Evolutionary conservation across 257 asterid species (phyloP).

Genomic region (Orobanche coerulescens): DNA sequence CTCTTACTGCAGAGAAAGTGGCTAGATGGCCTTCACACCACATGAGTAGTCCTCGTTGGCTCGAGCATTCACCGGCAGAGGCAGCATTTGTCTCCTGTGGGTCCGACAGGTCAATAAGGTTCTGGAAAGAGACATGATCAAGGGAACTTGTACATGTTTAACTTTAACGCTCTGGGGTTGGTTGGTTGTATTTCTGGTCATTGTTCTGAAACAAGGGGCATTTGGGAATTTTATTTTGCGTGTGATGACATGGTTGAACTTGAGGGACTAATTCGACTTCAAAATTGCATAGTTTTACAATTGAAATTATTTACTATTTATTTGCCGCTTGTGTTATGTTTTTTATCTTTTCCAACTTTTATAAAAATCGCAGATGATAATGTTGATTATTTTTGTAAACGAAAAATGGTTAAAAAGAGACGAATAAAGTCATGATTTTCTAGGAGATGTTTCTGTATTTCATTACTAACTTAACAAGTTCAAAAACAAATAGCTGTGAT

Average conservation of each 20-base stretch:
- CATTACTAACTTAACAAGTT: background rate
- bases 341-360: background rate
- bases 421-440: too few relatives aligned
- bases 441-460: too few relatives aligned
- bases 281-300: background rate
- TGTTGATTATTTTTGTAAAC: background rate
- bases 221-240: background rate
- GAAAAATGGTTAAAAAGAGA: background rate
- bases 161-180: background rate
- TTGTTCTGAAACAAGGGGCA: background rate
- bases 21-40: slow-evolving; percentile 78
- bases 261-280: background rate
- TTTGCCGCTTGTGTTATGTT: background rate
- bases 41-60: slow-evolving; percentile 72
- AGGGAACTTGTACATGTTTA: background rate
- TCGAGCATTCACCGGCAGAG: slow-evolving; percentile 69
- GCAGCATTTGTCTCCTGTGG: slow-evolving; percentile 67
- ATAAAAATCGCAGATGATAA: too few relatives aligned
- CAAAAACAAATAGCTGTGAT: background rate
- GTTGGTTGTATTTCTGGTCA: background rate
- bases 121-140: slow-evolving; percentile 45
- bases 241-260: background rate
- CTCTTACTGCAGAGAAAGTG: slow-evolving; percentile 67
- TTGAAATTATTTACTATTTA: background rate
- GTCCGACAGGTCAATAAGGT: slow-evolving; percentile 56